Base-by-base conservation (phyloP, 2,329 filamentous ascomycete genomes). In the Scortechinia acanthostroma region DNA sequence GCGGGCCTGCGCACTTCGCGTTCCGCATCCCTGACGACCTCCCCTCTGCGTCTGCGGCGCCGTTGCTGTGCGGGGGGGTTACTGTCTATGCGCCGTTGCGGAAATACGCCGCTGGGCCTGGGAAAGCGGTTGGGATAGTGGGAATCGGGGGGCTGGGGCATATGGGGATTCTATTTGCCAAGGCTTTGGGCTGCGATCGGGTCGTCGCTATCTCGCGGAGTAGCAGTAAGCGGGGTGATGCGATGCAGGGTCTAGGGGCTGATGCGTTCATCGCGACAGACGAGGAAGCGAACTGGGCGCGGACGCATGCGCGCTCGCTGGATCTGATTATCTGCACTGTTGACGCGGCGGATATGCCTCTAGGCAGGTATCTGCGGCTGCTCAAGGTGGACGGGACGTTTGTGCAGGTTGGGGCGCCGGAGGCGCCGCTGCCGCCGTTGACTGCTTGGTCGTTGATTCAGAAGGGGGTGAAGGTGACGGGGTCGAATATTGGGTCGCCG, bases 371-470 rank as follows among this genome's bases (percentile, higher is more conserved):
- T 57, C 61, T 81, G 47, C 56, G 64, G 15, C 60, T 81, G 16
- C 60, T 84, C 4, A 67, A 70, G 43, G 60, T 70, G 4, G 69
- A 76, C 45, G 78, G 80, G 3, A 68, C 66, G 2, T 76, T 83
- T 52, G 71, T 84, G 44, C 76, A 81, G 57, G 71, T 85, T 19
- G 79, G 80, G 4, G 70, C 73, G 3, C 78, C 79, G 0, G 79
- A 81, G 52, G 15, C 13, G 4, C 33, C 46, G 42, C 37, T 48
- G 14, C 35, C 43, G 3, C 43, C 46, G 37, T 45, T 46, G 16
- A 25, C 43, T 37, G 76, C 75, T 4, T 80, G 76, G 52, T 64
- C 72, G 2, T 61, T 88, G 47, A 77, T 86, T 43, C 60, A 58
- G 40, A 82, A 79, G 53, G 70, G 74, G 3, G 56, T 70, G 30